These are phyloP conservation scores for Eimeria maxima DNA, from an alignment of 169 alveolate genomes.

Conservation along the genomic window DNA sequence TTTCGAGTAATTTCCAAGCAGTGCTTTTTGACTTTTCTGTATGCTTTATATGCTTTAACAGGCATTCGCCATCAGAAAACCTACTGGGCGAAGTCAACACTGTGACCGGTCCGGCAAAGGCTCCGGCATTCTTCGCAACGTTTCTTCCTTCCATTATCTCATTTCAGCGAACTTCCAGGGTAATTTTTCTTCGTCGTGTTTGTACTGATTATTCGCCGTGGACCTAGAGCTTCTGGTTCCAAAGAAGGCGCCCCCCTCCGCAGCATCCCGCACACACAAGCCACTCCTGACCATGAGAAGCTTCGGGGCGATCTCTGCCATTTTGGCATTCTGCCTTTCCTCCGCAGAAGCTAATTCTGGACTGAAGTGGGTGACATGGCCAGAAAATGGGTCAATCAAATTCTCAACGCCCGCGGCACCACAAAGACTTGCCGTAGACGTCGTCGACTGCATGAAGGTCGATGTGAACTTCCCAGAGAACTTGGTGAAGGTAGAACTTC, in stretches of 20 bases:
- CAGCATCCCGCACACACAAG: conserved; percentile 20
- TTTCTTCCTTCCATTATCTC: conserved; percentile 16
- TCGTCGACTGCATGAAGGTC: not conserved
- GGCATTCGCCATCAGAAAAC: not conserved
- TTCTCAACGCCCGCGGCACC: conserved; percentile 11
- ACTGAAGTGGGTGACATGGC: not conserved
- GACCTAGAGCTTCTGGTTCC: not conserved
- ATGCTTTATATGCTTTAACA: not conserved
- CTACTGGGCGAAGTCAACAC: not conserved
- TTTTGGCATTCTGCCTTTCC: conserved; percentile 12
- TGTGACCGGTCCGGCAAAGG: not conserved
- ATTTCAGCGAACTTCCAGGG: not conserved
- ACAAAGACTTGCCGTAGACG: not conserved
- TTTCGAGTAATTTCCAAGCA: not conserved
- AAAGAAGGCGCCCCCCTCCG: not conserved
- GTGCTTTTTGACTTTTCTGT: not conserved
- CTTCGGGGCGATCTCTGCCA: conserved; percentile 42
- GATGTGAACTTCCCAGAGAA: not conserved
- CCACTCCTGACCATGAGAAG: conserved; percentile 22
- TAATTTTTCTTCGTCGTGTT: not conserved
- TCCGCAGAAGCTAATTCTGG: not conserved
- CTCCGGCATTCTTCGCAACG: conserved; percentile 2
- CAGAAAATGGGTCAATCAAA: conserved; percentile 51
- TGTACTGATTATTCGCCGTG: conserved; percentile 10
- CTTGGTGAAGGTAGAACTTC: not conserved